Base-by-base conservation (phyloP, 345 rosid species). In the Melastoma malabathricum region DNA sequence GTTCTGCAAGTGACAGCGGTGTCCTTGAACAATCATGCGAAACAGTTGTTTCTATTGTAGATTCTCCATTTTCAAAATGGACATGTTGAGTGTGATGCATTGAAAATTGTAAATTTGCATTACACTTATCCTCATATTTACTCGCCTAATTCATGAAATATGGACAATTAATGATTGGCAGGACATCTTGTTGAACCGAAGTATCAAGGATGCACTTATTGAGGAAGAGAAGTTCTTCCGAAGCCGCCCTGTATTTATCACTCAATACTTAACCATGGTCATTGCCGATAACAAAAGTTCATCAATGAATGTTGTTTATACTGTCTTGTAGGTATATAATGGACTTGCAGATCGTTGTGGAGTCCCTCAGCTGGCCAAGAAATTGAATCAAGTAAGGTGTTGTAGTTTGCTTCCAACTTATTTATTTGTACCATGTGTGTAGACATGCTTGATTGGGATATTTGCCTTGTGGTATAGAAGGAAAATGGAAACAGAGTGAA, bases 211-310 rank as follows among this genome's bases (percentile, higher is more conserved):
- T 71, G 96, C 98, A 51, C 75, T 86, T 38, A 70, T 64, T 47
- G 96, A 96, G 3, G 97, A 89, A 76, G 94, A 89, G 58, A 89
- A 83, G 57, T 89, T 89, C 79, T 89, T 89, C 62, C 90, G 80
- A 17, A 77, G 94, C 60, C 94, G 77, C 59, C 96, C 96, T 4
- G 97, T 89, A 89, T 72, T 34, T 34, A 9, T 34, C 9, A 34
- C 41, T 9, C 41, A 12, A n/a, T 12, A 58, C 58, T 13, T 54
- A 31, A 44, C 22, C 61, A 44, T 59, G 43, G 48, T 53, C 29
- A 18, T 29, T 16, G 4, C 16, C 6, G 16, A 25, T 54, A 10
- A 34, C 15, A 20, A 22, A 51, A 22, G 29, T 51, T 34, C 19
- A 34, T 34, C 1, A 12, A 34, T 34, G 25, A 51, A n/a, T 10